A percentile compares a stretch with the other conserved stretches of the same genome.
Conservation (phyloP, 2,329 filamentous ascomycete genomes). For the Cladosporium sp. region DNA sequence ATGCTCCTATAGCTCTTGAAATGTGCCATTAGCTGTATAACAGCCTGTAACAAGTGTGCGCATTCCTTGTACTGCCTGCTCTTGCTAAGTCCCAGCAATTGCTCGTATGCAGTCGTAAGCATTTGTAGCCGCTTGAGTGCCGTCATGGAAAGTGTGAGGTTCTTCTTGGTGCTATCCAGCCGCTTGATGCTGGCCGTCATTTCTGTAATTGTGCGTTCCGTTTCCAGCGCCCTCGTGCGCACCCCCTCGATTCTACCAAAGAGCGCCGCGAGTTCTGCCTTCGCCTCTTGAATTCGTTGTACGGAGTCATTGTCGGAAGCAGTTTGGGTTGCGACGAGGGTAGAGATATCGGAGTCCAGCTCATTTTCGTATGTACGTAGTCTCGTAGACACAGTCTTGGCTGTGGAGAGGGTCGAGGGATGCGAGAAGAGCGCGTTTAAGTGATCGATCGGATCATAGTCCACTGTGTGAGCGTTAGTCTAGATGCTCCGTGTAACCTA, state of each 20-base stretch:
- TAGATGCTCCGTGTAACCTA: not conserved
- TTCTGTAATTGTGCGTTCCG: slow-evolving; percentile 91
- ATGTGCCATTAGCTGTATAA: slow-evolving; percentile 95
- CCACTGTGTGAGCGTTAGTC: slow-evolving; percentile 44
- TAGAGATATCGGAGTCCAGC: slow-evolving; percentile 71
- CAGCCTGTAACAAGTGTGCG: slow-evolving; percentile 86
- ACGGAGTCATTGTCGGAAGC: slow-evolving; percentile 84
- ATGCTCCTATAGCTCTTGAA: slow-evolving; percentile 98
- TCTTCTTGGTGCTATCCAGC: slow-evolving; percentile 92
- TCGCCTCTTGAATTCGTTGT: slow-evolving; percentile 84
- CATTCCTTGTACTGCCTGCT: slow-evolving; percentile 92
- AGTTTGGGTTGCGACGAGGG: slow-evolving; percentile 70
- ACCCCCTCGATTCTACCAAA: slow-evolving; percentile 96
- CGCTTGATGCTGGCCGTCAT: slow-evolving; percentile 99
- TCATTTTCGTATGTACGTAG: slow-evolving; percentile 76
- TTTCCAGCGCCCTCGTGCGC: slow-evolving; percentile 80
- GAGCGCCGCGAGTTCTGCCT: slow-evolving; percentile 81
- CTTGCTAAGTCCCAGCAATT: slow-evolving; percentile 77
- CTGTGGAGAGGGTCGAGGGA: slow-evolving; percentile 75
- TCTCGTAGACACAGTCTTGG: slow-evolving; percentile 67
- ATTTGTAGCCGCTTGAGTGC: slow-evolving; percentile 96
- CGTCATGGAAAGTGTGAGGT: slow-evolving; percentile 96
- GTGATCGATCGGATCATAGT: slow-evolving; percentile 91
- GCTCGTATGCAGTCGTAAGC: slow-evolving; percentile 98
- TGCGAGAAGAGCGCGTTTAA: slow-evolving; percentile 92